Evolutionary conservation across 1,139 yeast species (phyloP).

Genomic region (Meyerozyma sp.): DNA sequence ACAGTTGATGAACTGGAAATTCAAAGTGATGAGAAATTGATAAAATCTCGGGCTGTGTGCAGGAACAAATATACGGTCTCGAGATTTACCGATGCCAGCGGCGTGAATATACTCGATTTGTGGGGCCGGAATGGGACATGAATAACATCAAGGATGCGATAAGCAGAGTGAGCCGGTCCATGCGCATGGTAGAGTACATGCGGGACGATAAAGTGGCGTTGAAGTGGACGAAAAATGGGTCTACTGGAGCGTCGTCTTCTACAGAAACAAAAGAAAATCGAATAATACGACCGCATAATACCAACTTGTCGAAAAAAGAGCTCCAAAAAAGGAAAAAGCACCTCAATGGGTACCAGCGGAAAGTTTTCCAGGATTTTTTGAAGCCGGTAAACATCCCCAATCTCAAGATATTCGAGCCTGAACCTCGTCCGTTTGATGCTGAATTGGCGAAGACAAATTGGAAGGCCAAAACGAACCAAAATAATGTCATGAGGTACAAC

Average conservation of each 20-base stretch:
- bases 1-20: neutral
- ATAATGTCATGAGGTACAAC: slow-evolving; percentile 10
- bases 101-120: neutral
- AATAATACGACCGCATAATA: neutral
- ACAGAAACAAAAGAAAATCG: neutral
- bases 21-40: neutral
- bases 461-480: slow-evolving; percentile 14
- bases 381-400: slow-evolving; percentile 31
- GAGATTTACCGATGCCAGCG: neutral
- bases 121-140: slow-evolving; percentile 8
- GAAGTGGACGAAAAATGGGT: slow-evolving; percentile 4
- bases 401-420: slow-evolving; percentile 26
- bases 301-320: slow-evolving; percentile 5
- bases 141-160: slow-evolving; percentile 19
- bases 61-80: neutral
- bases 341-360: slow-evolving; percentile 16
- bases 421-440: slow-evolving; percentile 17
- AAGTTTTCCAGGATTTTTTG: slow-evolving; percentile 30
- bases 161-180: slow-evolving; percentile 17
- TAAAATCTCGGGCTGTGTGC: slow-evolving; percentile 1
- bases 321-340: slow-evolving; percentile 9
- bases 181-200: slow-evolving; percentile 12
- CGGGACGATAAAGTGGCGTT: neutral
- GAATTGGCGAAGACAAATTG: slow-evolving; percentile 23
- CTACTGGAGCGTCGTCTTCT: neutral